These are phyloP conservation scores for Eucalyptus regnans DNA, from an alignment of 345 rosid species.

Conservation along the genomic window DNA sequence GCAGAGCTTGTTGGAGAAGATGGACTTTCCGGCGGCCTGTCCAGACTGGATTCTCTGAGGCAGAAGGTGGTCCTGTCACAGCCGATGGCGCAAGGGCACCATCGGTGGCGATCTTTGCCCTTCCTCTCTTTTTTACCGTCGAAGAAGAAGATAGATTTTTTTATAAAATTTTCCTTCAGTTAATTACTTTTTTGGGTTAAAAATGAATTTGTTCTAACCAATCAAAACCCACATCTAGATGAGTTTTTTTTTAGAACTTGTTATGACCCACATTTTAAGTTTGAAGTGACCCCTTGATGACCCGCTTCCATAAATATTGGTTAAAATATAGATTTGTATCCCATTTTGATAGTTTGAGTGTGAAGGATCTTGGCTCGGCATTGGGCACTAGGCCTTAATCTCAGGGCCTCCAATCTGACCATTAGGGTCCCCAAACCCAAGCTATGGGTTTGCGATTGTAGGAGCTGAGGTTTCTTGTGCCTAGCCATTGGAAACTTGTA, in stretches of 20 bases:
- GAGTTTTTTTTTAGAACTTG: not conserved
- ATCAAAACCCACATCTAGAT: not conserved
- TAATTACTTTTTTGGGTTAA: not conserved
- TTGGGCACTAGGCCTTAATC: not conserved
- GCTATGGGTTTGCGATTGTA: rapidly evolving
- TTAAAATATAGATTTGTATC: not conserved
- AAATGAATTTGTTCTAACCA: not conserved
- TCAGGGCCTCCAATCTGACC: not conserved
- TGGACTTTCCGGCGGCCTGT: not conserved
- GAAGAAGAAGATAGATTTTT: too few relatives aligned
- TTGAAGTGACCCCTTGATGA: not conserved
- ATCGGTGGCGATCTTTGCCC: not conserved
- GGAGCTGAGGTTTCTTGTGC: not conserved
- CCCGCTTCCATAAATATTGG: not conserved
- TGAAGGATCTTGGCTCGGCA: not conserved
- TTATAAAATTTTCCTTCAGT: not conserved
- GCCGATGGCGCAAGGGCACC: not conserved
- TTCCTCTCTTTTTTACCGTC: not conserved
- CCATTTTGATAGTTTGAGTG: not conserved
- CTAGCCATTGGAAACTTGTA: not conserved
- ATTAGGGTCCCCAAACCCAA: not conserved
- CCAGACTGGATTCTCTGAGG: not conserved
- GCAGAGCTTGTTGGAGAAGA: not conserved
- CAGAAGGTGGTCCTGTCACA: not conserved
- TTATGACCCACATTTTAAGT: not conserved